Percentiles rank a stretch among this genome's conserved stretches.
Evolutionary conservation across 148 eudicot species (phyloP).

Genomic region (Camellia sinensis): DNA sequence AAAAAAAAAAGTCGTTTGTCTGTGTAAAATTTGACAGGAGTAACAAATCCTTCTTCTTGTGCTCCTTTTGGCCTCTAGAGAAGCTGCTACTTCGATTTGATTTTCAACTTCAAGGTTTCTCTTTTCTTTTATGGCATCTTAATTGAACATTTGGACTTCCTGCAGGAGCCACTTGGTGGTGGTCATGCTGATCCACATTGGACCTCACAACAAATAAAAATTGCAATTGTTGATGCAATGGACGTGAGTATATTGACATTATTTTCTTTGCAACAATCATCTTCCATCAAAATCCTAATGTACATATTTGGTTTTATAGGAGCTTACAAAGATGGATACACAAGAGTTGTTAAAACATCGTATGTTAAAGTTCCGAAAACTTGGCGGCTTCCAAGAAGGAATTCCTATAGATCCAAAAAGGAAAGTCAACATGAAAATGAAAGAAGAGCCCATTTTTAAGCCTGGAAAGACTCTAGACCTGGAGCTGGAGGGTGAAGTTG

Average conservation of each 20-base stretch:
- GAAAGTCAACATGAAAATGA: conserved; percentile 67
- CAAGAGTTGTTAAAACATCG: conserved; percentile 64
- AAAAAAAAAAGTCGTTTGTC: no score
- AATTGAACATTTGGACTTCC: conserved; percentile 10
- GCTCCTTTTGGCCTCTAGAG: not conserved
- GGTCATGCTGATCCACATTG: conserved; percentile 85
- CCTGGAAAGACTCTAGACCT: conserved; percentile 32
- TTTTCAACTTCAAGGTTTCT: not conserved
- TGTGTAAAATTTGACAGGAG: not conserved
- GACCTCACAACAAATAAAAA: conserved; percentile 81
- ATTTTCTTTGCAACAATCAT: conserved; percentile 16
- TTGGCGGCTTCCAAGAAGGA: conserved; percentile 72
- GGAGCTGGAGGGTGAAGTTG: conserved; percentile 69
- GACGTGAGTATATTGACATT: conserved; percentile 55
- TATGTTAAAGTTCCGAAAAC: conserved; percentile 63
- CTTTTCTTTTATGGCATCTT: not conserved
- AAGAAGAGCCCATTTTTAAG: conserved; percentile 40
- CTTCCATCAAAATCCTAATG: conserved; percentile 9
- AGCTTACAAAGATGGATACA: conserved; percentile 66
- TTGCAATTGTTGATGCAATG: conserved; percentile 65
- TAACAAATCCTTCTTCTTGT: not conserved
- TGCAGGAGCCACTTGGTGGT: conserved; percentile 91
- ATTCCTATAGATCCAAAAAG: conserved; percentile 52
- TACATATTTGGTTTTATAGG: conserved; percentile 42
- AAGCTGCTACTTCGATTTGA: not conserved